Evolutionary conservation across 768 basidiomycete species (phyloP).

Genomic region (Panaeolus cyanescens): DNA sequence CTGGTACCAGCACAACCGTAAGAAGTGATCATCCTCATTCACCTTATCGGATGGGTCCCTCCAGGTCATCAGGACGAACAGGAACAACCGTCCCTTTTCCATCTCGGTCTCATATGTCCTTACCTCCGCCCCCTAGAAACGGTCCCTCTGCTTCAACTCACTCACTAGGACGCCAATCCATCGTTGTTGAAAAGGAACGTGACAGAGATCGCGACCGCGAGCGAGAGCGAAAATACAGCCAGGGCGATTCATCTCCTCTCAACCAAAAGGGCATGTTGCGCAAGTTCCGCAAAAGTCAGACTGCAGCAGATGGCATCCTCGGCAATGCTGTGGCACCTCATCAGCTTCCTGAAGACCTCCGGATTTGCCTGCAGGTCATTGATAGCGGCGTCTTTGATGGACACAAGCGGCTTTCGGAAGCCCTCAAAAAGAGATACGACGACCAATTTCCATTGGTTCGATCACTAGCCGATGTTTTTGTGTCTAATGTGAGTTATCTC

Average conservation of each 20-base stretch:
- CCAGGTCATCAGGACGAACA: conserved; percentile 41
- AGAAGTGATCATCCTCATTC: conserved; percentile 77
- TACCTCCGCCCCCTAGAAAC: conserved; percentile 67
- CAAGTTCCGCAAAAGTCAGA: conserved; percentile 69
- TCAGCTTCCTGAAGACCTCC: conserved; percentile 85
- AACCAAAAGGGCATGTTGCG: conserved; percentile 53
- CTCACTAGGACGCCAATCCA: conserved; percentile 73
- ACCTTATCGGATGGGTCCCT: conserved; percentile 62
- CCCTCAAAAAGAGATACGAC: conserved; percentile 87
- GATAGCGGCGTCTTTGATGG: conserved; percentile 87
- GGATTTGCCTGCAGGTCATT: conserved; percentile 83
- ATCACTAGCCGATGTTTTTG: conserved; percentile 94
- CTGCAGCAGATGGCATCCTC: conserved; percentile 46
- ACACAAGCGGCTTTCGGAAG: conserved; percentile 83
- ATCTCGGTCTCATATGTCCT: conserved; percentile 76
- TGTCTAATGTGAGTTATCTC: conserved; percentile 71
- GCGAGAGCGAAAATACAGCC: conserved; percentile 50
- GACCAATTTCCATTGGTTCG: conserved; percentile 95
- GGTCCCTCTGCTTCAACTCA: conserved; percentile 65
- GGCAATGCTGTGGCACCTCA: conserved; percentile 68
- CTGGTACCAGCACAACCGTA: conserved; percentile 29
- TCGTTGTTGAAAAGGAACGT: conserved; percentile 44
- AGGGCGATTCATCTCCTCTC: conserved; percentile 39
- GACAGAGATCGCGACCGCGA: conserved; percentile 28
- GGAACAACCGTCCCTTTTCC: conserved; percentile 70